Base-by-base conservation (phyloP, 129 eudicot species). In the Heracleum sosnowskyi region DNA sequence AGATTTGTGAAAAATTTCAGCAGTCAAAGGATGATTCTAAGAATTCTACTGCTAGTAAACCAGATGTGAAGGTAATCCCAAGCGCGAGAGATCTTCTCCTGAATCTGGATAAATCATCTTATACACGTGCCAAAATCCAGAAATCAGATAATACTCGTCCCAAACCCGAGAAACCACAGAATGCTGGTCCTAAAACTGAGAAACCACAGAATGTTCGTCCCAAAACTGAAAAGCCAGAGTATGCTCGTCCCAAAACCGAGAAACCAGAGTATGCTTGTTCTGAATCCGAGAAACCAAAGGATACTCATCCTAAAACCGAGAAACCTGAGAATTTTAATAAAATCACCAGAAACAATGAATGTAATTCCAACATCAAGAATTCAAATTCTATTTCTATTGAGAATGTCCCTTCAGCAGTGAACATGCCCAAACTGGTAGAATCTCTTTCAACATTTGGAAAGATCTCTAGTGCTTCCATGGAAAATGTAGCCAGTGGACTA, bases 401-500 rank as follows among this genome's bases (percentile, higher is more conserved):
- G 62, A 75, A 86, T 75, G 81, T 86, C 34, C 83, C 78, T 37
- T 26, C 85, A 41, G 22, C 24, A n/a, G 45, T 83, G 37, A 70
- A 78, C 78, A 75, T 82, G 51, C 6, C 77, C 29, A 72, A 82
- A 69, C 84, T 85, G n/a, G 62, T 82, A 37, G 77, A 79, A 72
- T 76, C 88, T 68, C 33, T 82, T 82, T 85, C 88, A 24, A 69
- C 41, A 24, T 85, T 69, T 60, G 88, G 86, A 40, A 64, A 85
- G 77, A 39, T 82, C 79, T 71, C 82, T 39, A 73, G 83, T 49
- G 79, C 84, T 57, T 79, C 68, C 40, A 72, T 82, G 74, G 71
- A 33, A 76, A 77, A 51, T 74, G 64, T 68, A 42, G 66, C 80
- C 28, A 24, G 69, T 55, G 85, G 84, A 28, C 76, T 79, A 28